These are phyloP conservation scores for Paramyrothecium roridum DNA, from an alignment of 2,329 filamentous ascomycete species.

Conservation along the genomic window DNA sequence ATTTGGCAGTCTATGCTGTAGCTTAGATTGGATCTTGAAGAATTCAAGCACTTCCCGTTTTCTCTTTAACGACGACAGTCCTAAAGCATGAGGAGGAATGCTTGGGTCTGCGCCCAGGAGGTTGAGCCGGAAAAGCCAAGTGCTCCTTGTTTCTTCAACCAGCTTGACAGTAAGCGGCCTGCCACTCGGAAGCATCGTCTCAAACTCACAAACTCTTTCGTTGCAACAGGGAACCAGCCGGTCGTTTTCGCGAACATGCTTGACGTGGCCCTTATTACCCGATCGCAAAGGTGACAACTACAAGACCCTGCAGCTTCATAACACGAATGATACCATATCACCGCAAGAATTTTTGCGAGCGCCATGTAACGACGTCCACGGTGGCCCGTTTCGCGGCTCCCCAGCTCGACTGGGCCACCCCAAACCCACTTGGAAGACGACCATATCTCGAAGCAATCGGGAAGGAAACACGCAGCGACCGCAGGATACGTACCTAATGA, in stretches of 20 bases:
- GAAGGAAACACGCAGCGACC: not conserved
- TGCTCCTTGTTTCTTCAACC: not conserved
- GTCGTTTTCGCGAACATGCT: not conserved
- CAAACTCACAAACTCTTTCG: not conserved
- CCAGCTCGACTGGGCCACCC: too few relatives aligned
- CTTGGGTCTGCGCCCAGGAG: constrained; percentile 28
- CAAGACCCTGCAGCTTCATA: too few relatives aligned
- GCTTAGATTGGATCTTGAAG: too few relatives aligned
- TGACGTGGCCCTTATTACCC: not conserved
- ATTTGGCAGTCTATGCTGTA: too few relatives aligned
- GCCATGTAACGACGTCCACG: too few relatives aligned
- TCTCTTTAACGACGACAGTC: constrained; percentile 3
- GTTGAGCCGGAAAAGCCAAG: constrained; percentile 17
- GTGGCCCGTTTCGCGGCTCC: too few relatives aligned
- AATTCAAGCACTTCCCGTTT: not conserved
- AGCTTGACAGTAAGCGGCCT: not conserved
- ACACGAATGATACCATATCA: too few relatives aligned
- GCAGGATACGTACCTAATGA: too few relatives aligned
- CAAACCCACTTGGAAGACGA: not conserved
- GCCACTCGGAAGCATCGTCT: not conserved
- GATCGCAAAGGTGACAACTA: not conserved
- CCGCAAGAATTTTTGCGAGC: too few relatives aligned
- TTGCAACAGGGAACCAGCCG: constrained; percentile 6
- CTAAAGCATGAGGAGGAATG: constrained; percentile 32
- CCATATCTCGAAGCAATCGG: constrained; percentile 6